Evolutionary conservation across 768 basidiomycete species (phyloP).

Genomic region (Trametes cingulata): DNA sequence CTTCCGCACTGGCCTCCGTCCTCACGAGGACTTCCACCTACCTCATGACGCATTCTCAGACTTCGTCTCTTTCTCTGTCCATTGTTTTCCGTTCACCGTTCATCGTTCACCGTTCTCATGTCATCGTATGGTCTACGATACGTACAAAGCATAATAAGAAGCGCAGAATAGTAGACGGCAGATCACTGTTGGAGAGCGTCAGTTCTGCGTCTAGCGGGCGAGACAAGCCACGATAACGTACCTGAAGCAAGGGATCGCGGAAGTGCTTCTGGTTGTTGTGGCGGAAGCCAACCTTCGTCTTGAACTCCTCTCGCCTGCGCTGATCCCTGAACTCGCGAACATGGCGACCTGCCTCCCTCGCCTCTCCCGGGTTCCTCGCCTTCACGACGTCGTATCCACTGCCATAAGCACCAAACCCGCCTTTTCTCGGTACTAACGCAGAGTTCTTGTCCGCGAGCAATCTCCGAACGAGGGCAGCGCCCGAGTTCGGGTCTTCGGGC

Average conservation of each 20-base stretch:
- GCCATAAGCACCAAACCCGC: slow-evolving; percentile 87
- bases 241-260: slow-evolving; percentile 70
- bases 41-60: slow-evolving; percentile 16
- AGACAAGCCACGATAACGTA: slow-evolving; percentile 20
- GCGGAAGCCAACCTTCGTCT: slow-evolving; percentile 76
- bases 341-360: slow-evolving; percentile 86
- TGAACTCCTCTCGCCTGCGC: slow-evolving; percentile 76
- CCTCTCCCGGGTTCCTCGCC: slow-evolving; percentile 94
- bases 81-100: not conserved
- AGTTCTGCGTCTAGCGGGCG: not conserved
- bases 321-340: slow-evolving; percentile 83
- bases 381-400: slow-evolving; percentile 79
- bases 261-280: slow-evolving; percentile 89
- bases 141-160: slow-evolving; percentile 17
- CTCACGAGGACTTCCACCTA: not conserved
- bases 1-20: not conserved
- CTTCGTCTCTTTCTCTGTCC: slow-evolving; percentile 5
- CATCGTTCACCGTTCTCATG: not conserved
- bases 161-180: not conserved
- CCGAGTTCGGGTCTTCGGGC: slow-evolving; percentile 66
- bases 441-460: slow-evolving; percentile 82
- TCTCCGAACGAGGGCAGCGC: slow-evolving; percentile 72
- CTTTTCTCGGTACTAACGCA: slow-evolving; percentile 79
- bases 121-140: slow-evolving; percentile 19
- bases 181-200: slow-evolving; percentile 19